Evolutionary conservation across 257 asterid species (phyloP).

Genomic region (Penstemon eatonii): DNA sequence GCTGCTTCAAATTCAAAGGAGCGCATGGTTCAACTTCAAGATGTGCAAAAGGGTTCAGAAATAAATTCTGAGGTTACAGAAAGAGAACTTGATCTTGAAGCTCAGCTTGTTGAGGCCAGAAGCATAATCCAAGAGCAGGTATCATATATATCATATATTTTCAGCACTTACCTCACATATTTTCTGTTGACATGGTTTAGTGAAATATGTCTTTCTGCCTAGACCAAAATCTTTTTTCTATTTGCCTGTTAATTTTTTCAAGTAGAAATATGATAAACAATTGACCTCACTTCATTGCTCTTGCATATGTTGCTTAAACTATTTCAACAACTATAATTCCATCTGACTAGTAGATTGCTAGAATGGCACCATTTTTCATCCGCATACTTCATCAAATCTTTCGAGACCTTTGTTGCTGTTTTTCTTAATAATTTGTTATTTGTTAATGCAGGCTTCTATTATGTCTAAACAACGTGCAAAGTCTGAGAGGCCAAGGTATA

Average conservation of each 20-base stretch:
- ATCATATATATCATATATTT: constrained; percentile 28
- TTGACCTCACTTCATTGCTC: too few species aligned
- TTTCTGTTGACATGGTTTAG: constrained; percentile 6
- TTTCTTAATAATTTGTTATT: not conserved
- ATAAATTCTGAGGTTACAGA: constrained; percentile 87
- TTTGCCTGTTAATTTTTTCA: not conserved
- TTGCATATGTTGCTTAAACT: too few species aligned
- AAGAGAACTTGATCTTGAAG: constrained; percentile 98
- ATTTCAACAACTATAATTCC: too few species aligned
- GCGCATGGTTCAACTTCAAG: constrained; percentile 95
- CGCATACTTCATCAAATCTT: not conserved
- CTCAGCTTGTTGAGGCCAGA: constrained; percentile 99
- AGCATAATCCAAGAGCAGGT: constrained; percentile 99
- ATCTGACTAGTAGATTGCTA: not conserved
- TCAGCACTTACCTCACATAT: not conserved
- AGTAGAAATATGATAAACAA: too few species aligned
- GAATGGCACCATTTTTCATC: not conserved
- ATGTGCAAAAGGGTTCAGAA: constrained; percentile 80
- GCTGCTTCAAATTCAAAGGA: constrained; percentile 54
- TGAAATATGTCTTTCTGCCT: not conserved
- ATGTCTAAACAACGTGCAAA: constrained; percentile 68
- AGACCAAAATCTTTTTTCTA: not conserved
- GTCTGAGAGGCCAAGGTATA: constrained; percentile 71
- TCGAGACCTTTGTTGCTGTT: not conserved
- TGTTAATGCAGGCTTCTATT: constrained; percentile 59